Conservation (phyloP, 768 basidiomycete species). For the Krasilnikovozyma curviuscula region DNA sequence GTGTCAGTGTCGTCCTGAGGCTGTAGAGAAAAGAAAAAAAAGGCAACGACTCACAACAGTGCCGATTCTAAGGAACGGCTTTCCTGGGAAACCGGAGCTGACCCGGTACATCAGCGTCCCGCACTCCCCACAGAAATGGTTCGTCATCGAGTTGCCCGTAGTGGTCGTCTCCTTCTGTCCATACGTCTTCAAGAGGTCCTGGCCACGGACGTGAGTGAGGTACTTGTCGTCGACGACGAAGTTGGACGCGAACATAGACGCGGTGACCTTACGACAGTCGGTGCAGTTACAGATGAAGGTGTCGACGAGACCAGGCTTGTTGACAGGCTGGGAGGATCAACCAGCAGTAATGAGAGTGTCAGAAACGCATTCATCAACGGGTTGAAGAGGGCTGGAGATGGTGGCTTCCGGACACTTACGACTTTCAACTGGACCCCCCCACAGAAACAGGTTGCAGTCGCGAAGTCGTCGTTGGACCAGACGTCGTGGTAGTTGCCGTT, state of each 20-base stretch:
- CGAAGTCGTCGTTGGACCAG: slow-evolving; percentile 16
- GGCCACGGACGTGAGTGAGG: slow-evolving; percentile 15
- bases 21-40: no score
- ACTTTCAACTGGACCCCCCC: slow-evolving; percentile 17
- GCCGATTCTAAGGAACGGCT: slow-evolving; percentile 16
- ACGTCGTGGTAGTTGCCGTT: slow-evolving; percentile 12
- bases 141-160: slow-evolving; percentile 16
- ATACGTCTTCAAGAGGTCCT: slow-evolving; percentile 16
- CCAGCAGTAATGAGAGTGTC: neutral
- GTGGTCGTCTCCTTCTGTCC: slow-evolving; percentile 9
- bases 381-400: no score
- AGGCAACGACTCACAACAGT: no score
- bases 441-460: slow-evolving; percentile 20
- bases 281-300: slow-evolving; percentile 20
- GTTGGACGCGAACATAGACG: slow-evolving; percentile 21
- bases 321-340: slow-evolving; percentile 9
- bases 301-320: slow-evolving; percentile 15
- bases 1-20: no score
- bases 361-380: neutral
- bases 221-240: slow-evolving; percentile 13
- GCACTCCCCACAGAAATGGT: slow-evolving; percentile 20
- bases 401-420: no score
- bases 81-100: slow-evolving; percentile 11
- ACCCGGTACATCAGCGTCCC: slow-evolving; percentile 19
- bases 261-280: slow-evolving; percentile 21